Percentiles rank a stretch among this genome's conserved stretches.
These are phyloP conservation scores for Fusarium sarcochroum DNA, from an alignment of 2,329 filamentous ascomycete species.

Conservation along the genomic window DNA sequence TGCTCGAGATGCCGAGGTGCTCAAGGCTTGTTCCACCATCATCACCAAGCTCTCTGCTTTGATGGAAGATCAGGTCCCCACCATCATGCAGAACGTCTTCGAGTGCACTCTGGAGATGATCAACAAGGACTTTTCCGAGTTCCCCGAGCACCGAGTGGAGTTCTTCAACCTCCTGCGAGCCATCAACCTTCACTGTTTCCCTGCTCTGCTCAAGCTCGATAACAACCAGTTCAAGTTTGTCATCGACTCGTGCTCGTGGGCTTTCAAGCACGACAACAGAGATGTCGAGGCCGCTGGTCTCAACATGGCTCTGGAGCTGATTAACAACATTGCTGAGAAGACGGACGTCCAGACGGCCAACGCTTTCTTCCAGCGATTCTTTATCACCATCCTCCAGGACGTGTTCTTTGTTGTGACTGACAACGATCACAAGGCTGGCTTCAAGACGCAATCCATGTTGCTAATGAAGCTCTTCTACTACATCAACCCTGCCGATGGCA, in stretches of 20 bases:
- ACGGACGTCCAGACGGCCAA: constrained; percentile 88
- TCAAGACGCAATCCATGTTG: constrained; percentile 97
- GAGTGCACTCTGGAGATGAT: constrained; percentile 99
- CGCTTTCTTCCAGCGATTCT: constrained; percentile 98
- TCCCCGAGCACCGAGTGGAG: constrained; percentile 98
- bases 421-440: constrained; percentile 97
- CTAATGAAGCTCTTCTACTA: constrained; percentile 97
- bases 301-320: constrained; percentile 97
- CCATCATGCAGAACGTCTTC: constrained; percentile 98
- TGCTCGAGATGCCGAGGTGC: constrained; percentile 94
- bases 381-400: constrained; percentile 94
- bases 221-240: constrained; percentile 99
- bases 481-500: constrained; percentile 78
- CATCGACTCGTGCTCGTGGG: constrained; percentile 99
- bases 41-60: constrained; percentile 94
- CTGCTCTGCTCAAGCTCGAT: constrained; percentile 91
- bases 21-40: constrained; percentile 98
- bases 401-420: constrained; percentile 99
- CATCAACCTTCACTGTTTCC: constrained; percentile 98
- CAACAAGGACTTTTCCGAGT: constrained; percentile 99
- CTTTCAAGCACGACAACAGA: constrained; percentile 99
- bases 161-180: constrained; percentile 98
- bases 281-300: constrained; percentile 96
- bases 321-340: constrained; percentile 97
- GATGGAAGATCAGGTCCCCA: constrained; percentile 98